Evolutionary conservation across 169 alveolate species (phyloP), one percentile per base, ranked within the genome.

Genomic region (Plasmodium inui): DNA sequence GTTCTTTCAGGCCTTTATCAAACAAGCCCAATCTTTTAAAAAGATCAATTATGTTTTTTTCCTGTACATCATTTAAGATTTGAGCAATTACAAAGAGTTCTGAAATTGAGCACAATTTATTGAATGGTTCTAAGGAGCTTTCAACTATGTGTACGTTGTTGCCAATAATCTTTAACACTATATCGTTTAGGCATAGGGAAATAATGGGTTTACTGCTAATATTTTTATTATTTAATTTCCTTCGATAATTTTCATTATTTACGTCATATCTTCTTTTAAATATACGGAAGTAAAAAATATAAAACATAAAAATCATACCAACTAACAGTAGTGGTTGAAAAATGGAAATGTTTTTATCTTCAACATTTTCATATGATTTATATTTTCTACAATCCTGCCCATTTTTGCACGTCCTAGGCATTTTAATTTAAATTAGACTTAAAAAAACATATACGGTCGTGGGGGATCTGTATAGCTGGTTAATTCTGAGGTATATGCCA

Each of bases 361-460:
- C 92, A 19, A 72, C 92, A 73, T 61, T 84, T 71, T 84, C 92
- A 74, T 84, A 84, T 72, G 92, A 72, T 84, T 84, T 84, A 84
- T 84, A 84, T 84, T 84, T 84, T 84, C 92, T 84, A 84, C 92
- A 84, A 46, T 84, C 92, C 76, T 84, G 83, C 84, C 92, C 92
- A 84, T 84, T 84, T 84, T 72, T 84, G 67, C 92, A 84, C 84
- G 83, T 84, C 61, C 84, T 84, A 84, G 92, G 92, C 92, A 84
- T 84, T 84, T 84, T 84, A 84, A 72, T 84, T 44, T 34, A 73
- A 72, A 26, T 41, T 84, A 72, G 79, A 37, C 84, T 84, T 72
- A 28, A 72, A 82, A 82, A 82, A 84, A 72, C 92, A 84, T 84
- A 84, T 84, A 84, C 26, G 79, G 57, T 28, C 22, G 19, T 37